Evolutionary conservation across 805 yeast genomes (phyloP).

Genomic region (Candida cerambycidarum): DNA sequence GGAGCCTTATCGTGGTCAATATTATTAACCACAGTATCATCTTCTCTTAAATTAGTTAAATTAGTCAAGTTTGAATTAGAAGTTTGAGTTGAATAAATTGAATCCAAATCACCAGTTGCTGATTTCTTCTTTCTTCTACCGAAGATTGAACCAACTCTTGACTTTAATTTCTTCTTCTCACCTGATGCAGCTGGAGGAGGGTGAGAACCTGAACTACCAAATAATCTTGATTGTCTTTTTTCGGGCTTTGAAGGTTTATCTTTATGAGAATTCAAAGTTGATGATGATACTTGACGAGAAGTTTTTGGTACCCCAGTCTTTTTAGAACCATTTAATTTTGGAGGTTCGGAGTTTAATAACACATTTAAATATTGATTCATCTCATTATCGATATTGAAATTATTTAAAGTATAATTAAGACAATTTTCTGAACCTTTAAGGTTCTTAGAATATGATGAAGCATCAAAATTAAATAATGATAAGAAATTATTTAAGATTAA

Average conservation of each 20-base stretch:
- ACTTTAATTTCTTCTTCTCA: constrained; percentile 42
- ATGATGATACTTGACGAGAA: neutral
- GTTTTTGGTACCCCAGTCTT: neutral
- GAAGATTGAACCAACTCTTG: constrained; percentile 75
- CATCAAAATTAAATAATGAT: constrained; percentile 49
- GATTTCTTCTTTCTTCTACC: constrained; percentile 49
- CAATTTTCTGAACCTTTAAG: constrained; percentile 55
- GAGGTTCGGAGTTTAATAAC: constrained; percentile 27
- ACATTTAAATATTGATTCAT: constrained; percentile 37
- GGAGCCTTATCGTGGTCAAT: constrained; percentile 1
- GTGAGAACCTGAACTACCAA: constrained; percentile 2
- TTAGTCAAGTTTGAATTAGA: constrained; percentile 19
- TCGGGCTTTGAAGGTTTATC: constrained; percentile 9
- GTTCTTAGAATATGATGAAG: constrained; percentile 23
- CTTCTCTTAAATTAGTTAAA: constrained; percentile 16
- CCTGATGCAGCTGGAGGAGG: neutral
- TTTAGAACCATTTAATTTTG: constrained; percentile 4
- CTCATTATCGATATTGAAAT: constrained; percentile 37
- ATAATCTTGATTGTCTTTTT: constrained; percentile 10
- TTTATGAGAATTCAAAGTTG: constrained; percentile 1
- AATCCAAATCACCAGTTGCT: constrained; percentile 29
- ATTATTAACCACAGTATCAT: constrained; percentile 8
- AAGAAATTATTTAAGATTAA: constrained; percentile 62
- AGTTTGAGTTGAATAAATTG: constrained; percentile 21
- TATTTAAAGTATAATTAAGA: constrained; percentile 59